Base-by-base conservation (phyloP, 495 filamentous ascomycete species). In the Neurospora sp. region DNA sequence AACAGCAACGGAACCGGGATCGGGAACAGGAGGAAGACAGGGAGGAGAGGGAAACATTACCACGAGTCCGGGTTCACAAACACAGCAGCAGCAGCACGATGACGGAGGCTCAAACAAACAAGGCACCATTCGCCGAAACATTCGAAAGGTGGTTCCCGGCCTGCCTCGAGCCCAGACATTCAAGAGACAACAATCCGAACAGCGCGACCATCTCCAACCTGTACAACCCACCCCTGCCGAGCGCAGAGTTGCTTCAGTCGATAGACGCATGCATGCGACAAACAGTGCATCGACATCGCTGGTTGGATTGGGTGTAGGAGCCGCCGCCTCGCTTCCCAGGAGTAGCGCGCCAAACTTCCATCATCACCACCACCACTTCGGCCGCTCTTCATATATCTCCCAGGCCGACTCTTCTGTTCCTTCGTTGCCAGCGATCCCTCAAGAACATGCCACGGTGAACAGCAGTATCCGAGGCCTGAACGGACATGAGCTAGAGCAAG, bases 151-250 rank as follows among this genome's bases (percentile, higher is more conserved):
- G 1, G 88, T 95, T n/a, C 91, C 93, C 10, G 90, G 90, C 17
- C 83, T 96, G 45, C 93, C 94, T 41, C 87, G 92, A 71, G 83
- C 89, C 12, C 86, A 89, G 70, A 94, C 92, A 4, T 93, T 94
- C 81, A 91, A 90, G 79, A 87, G 94, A 76, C 93, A 94, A 77
- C 88, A 91, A 76, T 93, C 92, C 35, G 94, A 97, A 80, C 86
- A 85, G 72, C 86, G 93, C 74, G 89, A 94, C 74, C 89, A 87
- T 72, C 84, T 96, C 37, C 85, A 89, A 69, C 89, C 92, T 37
- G 81, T 87, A 38, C 83, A 89, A 8, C 86, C 88, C 12, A 85
- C 85, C 70, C 71, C 81, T 31, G 87, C 88, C 27, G 92, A 94
- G 77, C 88, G 91, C 75, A 89, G 95, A 75, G 88, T 92, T 35